These are phyloP conservation scores for Pterulicium gracile DNA, from an alignment of 1,284 basidiomycete species.

Conservation along the genomic window DNA sequence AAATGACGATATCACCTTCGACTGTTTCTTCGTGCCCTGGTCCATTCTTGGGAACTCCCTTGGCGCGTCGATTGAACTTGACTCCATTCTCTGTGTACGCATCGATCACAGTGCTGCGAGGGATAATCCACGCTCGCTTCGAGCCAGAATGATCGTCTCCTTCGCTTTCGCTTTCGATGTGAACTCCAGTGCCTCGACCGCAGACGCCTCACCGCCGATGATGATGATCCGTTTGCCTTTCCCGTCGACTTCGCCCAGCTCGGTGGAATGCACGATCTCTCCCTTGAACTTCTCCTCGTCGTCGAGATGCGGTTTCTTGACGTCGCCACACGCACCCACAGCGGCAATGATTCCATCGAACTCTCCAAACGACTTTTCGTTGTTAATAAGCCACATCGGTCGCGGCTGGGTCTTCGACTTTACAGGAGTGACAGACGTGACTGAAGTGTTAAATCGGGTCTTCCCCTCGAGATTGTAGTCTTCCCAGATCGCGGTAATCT, in stretches of 20 bases:
- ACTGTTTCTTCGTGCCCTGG: slow-evolving; percentile 18
- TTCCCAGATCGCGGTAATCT: slow-evolving; percentile 42
- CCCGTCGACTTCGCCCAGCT: slow-evolving; percentile 31
- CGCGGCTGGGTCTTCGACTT: slow-evolving; percentile 19
- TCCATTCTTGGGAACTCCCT: slow-evolving; percentile 9
- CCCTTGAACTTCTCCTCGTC: slow-evolving; percentile 11
- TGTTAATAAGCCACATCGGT: slow-evolving; percentile 43
- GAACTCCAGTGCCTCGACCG: slow-evolving; percentile 52
- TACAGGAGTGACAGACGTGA: slow-evolving; percentile 25
- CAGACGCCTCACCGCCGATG: slow-evolving; percentile 49
- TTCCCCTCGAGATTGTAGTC: slow-evolving; percentile 39
- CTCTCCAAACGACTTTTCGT: slow-evolving; percentile 23
- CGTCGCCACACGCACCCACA: slow-evolving; percentile 48
- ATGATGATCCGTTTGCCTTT: slow-evolving; percentile 40
- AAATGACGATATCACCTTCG: slow-evolving; percentile 44
- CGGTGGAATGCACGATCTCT: slow-evolving; percentile 41
- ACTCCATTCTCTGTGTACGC: slow-evolving; percentile 34
- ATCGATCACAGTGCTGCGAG: slow-evolving; percentile 43
- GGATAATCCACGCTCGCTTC: slow-evolving; percentile 40
- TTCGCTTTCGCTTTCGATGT: slow-evolving; percentile 34
- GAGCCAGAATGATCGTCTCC: slow-evolving; percentile 35
- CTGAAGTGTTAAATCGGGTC: slow-evolving; percentile 36
- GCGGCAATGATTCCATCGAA: slow-evolving; percentile 51
- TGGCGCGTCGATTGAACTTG: slow-evolving; percentile 20
- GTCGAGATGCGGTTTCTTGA: slow-evolving; percentile 28